These are phyloP conservation scores for Nicotiana noctiflora DNA, from an alignment of 257 asterid genomes.

Conservation along the genomic window DNA sequence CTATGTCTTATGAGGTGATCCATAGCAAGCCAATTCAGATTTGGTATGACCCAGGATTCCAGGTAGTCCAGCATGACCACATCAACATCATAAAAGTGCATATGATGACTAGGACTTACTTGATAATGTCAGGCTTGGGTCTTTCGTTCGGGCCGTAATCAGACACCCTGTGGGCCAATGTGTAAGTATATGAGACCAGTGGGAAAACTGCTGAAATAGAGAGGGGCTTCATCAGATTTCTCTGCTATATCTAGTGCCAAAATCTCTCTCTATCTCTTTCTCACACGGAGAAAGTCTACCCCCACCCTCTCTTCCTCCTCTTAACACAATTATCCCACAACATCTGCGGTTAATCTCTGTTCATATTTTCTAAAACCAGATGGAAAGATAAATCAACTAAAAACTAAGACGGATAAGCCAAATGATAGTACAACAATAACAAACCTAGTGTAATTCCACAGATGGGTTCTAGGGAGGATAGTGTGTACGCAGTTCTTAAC, in stretches of 20 bases:
- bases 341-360: neutral
- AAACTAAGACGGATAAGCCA: neutral
- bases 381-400: conserved; percentile 1
- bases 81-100: neutral
- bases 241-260: neutral
- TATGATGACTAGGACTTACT: neutral
- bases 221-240: neutral
- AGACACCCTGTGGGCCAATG: neutral
- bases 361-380: neutral
- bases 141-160: neutral
- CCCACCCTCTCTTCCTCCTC: neutral
- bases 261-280: neutral
- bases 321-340: neutral
- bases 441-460: too few relatives aligned
- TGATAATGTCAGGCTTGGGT: neutral
- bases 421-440: too few relatives aligned
- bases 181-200: neutral
- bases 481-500: too few relatives aligned
- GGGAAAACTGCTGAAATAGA: neutral
- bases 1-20: neutral
- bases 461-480: too few relatives aligned
- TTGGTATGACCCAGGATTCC: neutral
- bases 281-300: neutral
- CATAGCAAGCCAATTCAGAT: neutral
- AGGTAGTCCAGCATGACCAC: neutral